These are phyloP conservation scores for Hansfordia pulvinata DNA, from an alignment of 2,329 filamentous ascomycete species.

Conservation along the genomic window DNA sequence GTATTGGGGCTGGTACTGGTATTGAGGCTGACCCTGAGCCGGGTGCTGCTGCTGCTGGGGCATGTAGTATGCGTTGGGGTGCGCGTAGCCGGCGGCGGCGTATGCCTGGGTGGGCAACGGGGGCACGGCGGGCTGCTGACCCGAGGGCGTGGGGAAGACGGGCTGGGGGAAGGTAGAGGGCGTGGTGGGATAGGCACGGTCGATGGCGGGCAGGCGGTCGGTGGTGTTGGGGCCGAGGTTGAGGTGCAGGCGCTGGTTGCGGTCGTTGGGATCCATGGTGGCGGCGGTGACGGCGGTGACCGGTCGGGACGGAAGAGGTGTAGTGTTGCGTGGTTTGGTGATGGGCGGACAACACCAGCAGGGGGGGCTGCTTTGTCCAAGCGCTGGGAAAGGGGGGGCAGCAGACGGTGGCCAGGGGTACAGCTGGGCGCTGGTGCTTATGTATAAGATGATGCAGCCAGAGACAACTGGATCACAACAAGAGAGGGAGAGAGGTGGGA, in stretches of 20 bases:
- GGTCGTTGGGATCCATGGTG: constrained; percentile 34
- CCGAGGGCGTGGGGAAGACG: constrained; percentile 38
- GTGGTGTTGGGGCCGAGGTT: constrained; percentile 55
- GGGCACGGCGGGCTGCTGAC: constrained; percentile 18
- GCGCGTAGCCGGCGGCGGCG: constrained; percentile 27
- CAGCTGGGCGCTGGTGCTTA: no score
- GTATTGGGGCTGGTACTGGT: constrained; percentile 35
- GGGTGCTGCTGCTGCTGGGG: constrained; percentile 27
- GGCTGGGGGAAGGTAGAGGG: constrained; percentile 95
- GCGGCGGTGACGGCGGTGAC: constrained; percentile 7
- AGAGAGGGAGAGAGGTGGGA: no score
- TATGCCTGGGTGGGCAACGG: constrained; percentile 28
- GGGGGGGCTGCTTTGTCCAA: no score
- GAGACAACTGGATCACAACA: no score
- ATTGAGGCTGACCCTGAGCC: constrained; percentile 31
- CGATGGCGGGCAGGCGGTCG: constrained; percentile 43
- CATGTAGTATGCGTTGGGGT: constrained; percentile 42
- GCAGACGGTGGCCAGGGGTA: no score
- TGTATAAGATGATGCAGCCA: no score
- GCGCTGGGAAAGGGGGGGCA: no score
- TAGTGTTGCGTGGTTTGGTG: constrained; percentile 1
- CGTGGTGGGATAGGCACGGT: constrained; percentile 70
- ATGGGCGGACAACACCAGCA: no score
- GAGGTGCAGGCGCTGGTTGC: constrained; percentile 50
- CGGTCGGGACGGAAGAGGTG: constrained; percentile 2